Conservation (phyloP, 2,329 filamentous ascomycete genomes). For the Akanthomyces muscarius region DNA sequence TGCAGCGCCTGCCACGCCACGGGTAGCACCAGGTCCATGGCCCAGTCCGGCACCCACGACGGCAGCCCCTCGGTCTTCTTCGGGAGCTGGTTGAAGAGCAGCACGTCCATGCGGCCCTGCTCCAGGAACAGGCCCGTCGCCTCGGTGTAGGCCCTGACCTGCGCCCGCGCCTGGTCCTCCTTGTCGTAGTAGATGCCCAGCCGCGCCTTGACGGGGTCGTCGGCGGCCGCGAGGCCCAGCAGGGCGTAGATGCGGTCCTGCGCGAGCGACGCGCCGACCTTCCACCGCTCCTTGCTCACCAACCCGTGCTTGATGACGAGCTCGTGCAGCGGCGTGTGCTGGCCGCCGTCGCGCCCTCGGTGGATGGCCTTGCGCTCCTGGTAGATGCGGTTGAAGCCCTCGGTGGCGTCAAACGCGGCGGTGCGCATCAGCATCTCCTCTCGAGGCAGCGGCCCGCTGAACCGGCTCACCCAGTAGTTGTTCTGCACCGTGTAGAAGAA, state of each 20-base stretch:
- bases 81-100: constrained; percentile 30
- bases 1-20: constrained; percentile 24
- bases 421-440: constrained; percentile 20
- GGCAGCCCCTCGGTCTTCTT: constrained; percentile 24
- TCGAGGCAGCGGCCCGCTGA: constrained; percentile 15
- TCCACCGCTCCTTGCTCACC: constrained; percentile 23
- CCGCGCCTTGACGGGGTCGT: constrained; percentile 20
- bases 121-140: constrained; percentile 23
- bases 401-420: constrained; percentile 23
- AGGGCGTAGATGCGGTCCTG: constrained; percentile 32
- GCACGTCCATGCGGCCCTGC: constrained; percentile 24
- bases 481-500: constrained; percentile 31
- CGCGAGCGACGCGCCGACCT: constrained; percentile 26
- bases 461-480: constrained; percentile 25
- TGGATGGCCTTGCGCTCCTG: constrained; percentile 32
- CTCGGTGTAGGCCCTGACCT: constrained; percentile 22
- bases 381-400: constrained; percentile 25
- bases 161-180: constrained; percentile 6
- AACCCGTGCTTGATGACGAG: constrained; percentile 28
- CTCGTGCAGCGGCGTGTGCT: constrained; percentile 24
- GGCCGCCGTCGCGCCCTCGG: not conserved
- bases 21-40: constrained; percentile 27
- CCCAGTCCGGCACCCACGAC: constrained; percentile 35
- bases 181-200: constrained; percentile 21
- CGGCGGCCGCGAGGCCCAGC: constrained; percentile 26